Evolutionary conservation across 2,329 filamentous ascomycete species (phyloP).

Genomic region (Trichoderma koningii): DNA sequence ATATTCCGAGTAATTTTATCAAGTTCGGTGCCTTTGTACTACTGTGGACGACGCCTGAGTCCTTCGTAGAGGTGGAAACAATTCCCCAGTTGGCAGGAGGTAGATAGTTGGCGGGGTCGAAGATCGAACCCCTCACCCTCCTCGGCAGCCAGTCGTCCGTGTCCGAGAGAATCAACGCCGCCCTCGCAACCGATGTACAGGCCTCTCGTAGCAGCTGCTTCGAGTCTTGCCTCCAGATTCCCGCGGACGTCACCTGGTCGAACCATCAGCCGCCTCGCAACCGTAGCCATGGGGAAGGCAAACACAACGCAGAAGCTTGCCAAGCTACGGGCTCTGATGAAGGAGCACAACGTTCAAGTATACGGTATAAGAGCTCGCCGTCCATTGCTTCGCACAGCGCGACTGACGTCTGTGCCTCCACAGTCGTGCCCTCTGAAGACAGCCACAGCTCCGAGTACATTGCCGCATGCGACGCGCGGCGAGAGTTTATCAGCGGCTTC

Average conservation of each 20-base stretch:
- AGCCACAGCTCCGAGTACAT: constrained; percentile 98
- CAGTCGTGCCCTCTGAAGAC: constrained; percentile 95
- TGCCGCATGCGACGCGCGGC: constrained; percentile 87
- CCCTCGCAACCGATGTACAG: constrained; percentile 7
- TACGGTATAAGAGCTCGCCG: constrained; percentile 68
- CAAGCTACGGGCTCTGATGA: constrained; percentile 82
- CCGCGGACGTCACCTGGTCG: background rate
- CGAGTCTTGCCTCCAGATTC: background rate
- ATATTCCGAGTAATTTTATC: too few species aligned
- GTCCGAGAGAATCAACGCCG: background rate
- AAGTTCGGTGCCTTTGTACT: too few species aligned
- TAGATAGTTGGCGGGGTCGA: background rate
- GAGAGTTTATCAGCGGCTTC: constrained; percentile 91
- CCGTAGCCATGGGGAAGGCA: constrained; percentile 50
- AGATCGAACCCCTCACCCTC: background rate
- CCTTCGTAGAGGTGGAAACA: background rate
- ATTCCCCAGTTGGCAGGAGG: background rate
- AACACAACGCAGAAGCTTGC: constrained; percentile 76
- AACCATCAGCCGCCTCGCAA: constrained; percentile 13
- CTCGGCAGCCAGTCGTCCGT: background rate
- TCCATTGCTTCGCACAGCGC: constrained; percentile 21
- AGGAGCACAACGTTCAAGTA: constrained; percentile 80
- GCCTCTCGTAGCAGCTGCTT: background rate
- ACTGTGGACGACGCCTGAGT: background rate
- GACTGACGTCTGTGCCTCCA: constrained; percentile 24